Base-by-base conservation (phyloP, 1,284 basidiomycete genomes). In the Earliella scabrosa region DNA sequence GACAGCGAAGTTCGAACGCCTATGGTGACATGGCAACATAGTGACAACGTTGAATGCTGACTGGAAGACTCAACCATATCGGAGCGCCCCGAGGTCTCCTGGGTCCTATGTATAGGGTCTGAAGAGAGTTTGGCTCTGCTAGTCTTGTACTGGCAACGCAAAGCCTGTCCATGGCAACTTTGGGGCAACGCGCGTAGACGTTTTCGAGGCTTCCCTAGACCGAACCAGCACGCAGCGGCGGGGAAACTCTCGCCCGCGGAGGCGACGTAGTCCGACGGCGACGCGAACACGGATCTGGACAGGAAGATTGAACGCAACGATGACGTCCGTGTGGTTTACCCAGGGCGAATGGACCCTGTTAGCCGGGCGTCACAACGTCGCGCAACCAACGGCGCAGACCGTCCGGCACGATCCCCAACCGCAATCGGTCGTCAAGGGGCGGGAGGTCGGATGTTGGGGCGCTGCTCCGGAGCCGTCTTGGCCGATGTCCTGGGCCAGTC, bases 391-490 rank as follows among this genome's bases (percentile, higher is more conserved):
- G 53, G 56, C 52, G 54, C 43, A 45, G 50, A 53, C 52, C 45
- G 55, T n/a, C n/a, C n/a, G n/a, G n/a, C n/a, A n/a, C 56, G 52
- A 62, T 62, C n/a, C n/a, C 60, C 54, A 58, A 59, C 52, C 40
- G 50, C 57, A 59, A 59, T 62, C 60, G 60, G 61, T 63, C 41
- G 58, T 52, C 58, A 63, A 56, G 61, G 56, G 54, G 36, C 34
- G 54, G 38, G 40, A 35, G 23, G 40, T 40, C 24, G 39, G 26
- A 32, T 29, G 50, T 47, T 47, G 38, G 48, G 56, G 50, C 45
- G 52, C 23, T n/a, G 45, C 46, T 20, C 41, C 43, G 50, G 56
- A 41, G 36, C 53, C 29, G 29, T 36, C 46, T 50, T 46, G 50
- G 44, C 47, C 56, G 44, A 31, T 48, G 48, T 45, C 34, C 41